phyloP scores from a whole-genome alignment of 768 basidiomycete genomes.

The Candolleomyces eurysporus region DNA sequence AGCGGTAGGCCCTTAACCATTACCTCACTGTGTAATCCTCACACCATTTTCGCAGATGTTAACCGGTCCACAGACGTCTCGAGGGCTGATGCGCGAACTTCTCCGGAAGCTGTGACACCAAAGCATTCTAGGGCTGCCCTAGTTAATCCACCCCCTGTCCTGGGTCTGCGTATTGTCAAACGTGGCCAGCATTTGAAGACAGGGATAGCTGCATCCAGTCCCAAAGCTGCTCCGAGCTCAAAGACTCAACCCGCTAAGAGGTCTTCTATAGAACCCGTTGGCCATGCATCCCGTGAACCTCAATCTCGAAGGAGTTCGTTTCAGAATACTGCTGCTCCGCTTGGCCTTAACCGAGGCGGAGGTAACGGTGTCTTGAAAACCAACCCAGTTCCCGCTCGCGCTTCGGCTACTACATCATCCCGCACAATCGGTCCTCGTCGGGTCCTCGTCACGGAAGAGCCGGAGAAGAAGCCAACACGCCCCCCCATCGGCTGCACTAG shows the following conservation, averaged over 20 bases:
- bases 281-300: not conserved
- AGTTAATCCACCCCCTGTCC: slow-evolving; percentile 31
- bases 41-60: not conserved
- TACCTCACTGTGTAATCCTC: not conserved
- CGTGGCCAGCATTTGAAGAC: slow-evolving; percentile 21
- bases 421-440: slow-evolving; percentile 24
- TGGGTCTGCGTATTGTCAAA: slow-evolving; percentile 50
- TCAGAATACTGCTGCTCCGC: too few species aligned
- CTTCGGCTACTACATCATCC: not conserved
- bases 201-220: not conserved
- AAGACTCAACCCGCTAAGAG: too few species aligned
- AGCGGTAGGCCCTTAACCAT: not conserved
- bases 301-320: not conserved
- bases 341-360: too few species aligned
- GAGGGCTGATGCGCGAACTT: not conserved
- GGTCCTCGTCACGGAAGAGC: slow-evolving; percentile 26
- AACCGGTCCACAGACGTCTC: not conserved
- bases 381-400: not conserved
- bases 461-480: slow-evolving; percentile 16
- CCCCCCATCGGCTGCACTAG: not conserved
- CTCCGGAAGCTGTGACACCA: not conserved
- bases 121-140: not conserved
- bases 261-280: not conserved
- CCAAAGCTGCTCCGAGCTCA: not conserved
- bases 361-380: too few species aligned